phyloP scores from a whole-genome alignment of 345 rosid species.

The Rubroshorea leprosula region DNA sequence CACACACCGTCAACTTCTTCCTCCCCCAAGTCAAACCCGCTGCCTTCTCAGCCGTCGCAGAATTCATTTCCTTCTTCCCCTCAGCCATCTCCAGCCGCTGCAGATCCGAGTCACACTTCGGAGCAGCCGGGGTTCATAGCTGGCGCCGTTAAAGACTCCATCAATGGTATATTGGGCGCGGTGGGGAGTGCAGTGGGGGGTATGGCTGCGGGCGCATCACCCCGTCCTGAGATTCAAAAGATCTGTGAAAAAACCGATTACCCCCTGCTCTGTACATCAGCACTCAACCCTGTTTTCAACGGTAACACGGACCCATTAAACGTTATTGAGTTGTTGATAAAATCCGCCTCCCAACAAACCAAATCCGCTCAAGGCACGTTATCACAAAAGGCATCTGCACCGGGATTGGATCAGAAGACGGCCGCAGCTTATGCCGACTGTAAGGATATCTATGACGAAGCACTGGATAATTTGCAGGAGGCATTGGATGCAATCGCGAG shows the following conservation, averaged over 20 bases:
- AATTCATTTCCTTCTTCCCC: background rate
- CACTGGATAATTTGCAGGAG: constrained; percentile 22
- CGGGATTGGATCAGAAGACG: background rate
- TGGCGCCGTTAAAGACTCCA: too few species aligned
- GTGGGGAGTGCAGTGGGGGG: background rate
- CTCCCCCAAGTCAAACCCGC: background rate
- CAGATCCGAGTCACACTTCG: background rate
- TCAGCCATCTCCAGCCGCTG: background rate
- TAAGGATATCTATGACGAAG: constrained; percentile 25
- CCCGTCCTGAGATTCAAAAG: constrained; percentile 9
- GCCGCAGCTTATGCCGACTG: constrained; percentile 19
- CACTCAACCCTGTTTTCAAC: constrained; percentile 17
- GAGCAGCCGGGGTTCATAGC: background rate
- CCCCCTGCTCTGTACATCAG: constrained; percentile 22
- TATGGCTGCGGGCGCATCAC: background rate
- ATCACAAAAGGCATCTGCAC: background rate
- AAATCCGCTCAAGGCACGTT: background rate
- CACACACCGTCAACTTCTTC: background rate
- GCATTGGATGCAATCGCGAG: constrained; percentile 26
- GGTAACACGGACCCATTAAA: constrained; percentile 16
- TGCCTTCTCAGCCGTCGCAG: too few species aligned
- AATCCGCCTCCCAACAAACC: constrained; percentile 7
- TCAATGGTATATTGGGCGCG: too few species aligned
- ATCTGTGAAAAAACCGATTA: constrained; percentile 26
- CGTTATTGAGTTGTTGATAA: constrained; percentile 23